phyloP scores from a whole-genome alignment of 495 filamentous ascomycete species.

The Bryoglossum gracile region DNA sequence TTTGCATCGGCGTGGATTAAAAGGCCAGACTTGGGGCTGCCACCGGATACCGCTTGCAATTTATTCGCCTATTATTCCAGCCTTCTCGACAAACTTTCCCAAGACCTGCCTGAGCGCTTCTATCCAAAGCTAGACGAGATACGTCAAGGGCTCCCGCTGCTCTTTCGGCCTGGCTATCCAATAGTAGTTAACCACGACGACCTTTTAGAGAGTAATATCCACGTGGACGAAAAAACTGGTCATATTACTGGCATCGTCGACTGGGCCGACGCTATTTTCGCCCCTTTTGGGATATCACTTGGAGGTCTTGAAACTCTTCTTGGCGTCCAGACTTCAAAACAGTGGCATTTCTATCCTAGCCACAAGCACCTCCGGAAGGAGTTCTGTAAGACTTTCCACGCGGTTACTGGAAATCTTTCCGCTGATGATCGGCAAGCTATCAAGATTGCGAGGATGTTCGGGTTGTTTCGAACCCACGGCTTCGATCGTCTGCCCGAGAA shows the following conservation, averaged over 20 bases:
- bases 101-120: neutral
- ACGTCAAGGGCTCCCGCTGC: neutral
- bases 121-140: neutral
- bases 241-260: neutral
- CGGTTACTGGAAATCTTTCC: neutral
- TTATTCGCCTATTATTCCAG: too few species aligned
- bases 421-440: too few species aligned
- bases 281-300: neutral
- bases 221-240: neutral
- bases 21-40: too few species aligned
- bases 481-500: too few species aligned
- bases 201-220: neutral
- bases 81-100: too few species aligned
- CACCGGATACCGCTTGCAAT: too few species aligned
- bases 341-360: slow-evolving; percentile 3
- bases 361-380: too few species aligned
- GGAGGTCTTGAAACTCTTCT: slow-evolving; percentile 1
- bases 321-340: neutral
- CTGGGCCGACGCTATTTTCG: neutral
- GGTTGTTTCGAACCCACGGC: too few species aligned
- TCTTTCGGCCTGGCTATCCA: neutral
- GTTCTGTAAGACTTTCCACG: neutral
- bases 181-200: neutral
- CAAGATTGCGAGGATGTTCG: too few species aligned
- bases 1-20: too few species aligned